Evolutionary conservation across 1,284 basidiomycete species (phyloP).

Genomic region (Puccinia triticina): DNA sequence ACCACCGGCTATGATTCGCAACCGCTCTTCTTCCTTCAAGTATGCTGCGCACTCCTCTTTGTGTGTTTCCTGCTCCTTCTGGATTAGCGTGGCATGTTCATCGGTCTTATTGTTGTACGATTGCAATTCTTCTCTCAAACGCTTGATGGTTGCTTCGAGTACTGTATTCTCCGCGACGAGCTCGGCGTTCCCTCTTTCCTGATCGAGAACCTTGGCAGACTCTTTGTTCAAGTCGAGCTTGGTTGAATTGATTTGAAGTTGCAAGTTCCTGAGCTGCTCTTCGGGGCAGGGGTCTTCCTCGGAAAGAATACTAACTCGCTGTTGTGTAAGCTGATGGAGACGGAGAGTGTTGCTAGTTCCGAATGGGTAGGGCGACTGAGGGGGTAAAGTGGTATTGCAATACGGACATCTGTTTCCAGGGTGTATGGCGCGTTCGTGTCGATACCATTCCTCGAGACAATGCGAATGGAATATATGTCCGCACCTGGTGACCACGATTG

Average conservation of each 20-base stretch:
- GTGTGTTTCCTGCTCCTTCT: neutral
- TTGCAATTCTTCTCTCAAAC: neutral
- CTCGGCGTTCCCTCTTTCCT: neutral
- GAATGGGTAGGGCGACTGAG: neutral
- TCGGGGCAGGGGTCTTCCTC: neutral
- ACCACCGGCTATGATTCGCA: neutral
- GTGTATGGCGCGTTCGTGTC: neutral
- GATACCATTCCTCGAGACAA: neutral
- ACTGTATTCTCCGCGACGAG: neutral
- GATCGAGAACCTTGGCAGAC: neutral
- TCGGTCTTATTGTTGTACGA: neutral
- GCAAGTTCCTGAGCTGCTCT: neutral
- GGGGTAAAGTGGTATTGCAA: neutral
- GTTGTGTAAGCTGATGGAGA: neutral
- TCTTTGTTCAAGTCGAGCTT: neutral
- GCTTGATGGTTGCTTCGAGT: neutral
- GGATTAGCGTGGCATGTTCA: neutral
- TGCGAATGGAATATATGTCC: slow-evolving; percentile 4
- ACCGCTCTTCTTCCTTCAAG: neutral
- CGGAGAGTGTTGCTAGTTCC: neutral
- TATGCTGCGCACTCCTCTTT: neutral
- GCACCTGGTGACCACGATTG: neutral
- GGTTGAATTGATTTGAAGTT: neutral
- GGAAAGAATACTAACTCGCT: neutral
- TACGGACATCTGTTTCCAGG: neutral